Evolutionary conservation across 2,329 filamentous ascomycete species (phyloP).

Genomic region (Tolypocladium endophyticum): DNA sequence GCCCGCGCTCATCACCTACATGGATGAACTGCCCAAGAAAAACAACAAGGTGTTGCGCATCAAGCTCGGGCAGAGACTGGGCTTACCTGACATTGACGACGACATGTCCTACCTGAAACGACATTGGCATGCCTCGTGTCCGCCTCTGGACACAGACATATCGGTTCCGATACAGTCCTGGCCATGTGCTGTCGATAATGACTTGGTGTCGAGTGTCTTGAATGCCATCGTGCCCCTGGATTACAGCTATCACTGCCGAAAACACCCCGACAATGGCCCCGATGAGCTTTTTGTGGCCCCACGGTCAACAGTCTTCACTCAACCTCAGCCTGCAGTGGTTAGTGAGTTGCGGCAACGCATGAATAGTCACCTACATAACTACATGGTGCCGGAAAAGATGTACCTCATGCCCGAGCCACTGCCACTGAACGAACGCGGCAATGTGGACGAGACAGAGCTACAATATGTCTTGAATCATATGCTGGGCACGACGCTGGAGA

Average conservation of each 20-base stretch:
- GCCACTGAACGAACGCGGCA: conserved; percentile 17
- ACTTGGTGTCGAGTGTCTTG: conserved; percentile 14
- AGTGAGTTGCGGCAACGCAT: conserved; percentile 9
- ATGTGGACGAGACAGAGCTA: conserved; percentile 23
- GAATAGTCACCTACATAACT: conserved; percentile 14
- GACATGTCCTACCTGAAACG: conserved; percentile 28
- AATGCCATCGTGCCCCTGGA: conserved; percentile 6
- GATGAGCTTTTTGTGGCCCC: conserved; percentile 14
- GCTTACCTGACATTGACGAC: conserved; percentile 32
- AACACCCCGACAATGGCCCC: neutral
- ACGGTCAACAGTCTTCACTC: neutral
- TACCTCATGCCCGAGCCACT: conserved; percentile 22
- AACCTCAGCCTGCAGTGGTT: neutral
- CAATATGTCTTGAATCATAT: conserved; percentile 18
- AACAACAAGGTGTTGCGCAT: conserved; percentile 50
- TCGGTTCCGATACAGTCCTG: conserved; percentile 25
- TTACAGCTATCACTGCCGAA: conserved; percentile 8
- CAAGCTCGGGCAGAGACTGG: conserved; percentile 36
- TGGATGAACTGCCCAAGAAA: conserved; percentile 42
- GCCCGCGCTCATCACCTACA: conserved; percentile 40
- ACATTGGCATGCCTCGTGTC: conserved; percentile 40
- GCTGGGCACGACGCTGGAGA: conserved; percentile 10
- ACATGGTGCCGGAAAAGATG: conserved; percentile 27
- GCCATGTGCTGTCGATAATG: conserved; percentile 21
- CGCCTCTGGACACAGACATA: conserved; percentile 34